Conservation (phyloP, 2,329 filamentous ascomycete species). For the Epichloe amarillans region DNA sequence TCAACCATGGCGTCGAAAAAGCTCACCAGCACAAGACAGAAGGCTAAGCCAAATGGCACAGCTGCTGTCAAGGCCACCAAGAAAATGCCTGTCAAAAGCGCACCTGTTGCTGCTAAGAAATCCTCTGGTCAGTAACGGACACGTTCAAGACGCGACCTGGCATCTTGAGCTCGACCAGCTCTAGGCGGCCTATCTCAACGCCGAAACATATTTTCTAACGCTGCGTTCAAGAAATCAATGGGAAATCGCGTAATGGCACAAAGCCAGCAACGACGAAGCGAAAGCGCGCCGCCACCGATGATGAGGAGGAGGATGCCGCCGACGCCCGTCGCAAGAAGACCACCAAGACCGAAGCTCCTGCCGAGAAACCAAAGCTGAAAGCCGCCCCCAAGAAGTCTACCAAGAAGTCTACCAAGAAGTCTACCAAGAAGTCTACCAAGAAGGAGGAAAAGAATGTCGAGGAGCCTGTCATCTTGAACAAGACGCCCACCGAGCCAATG, state of each 20-base stretch:
- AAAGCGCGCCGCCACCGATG: conserved; percentile 5
- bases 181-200: background rate
- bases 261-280: conserved; percentile 3
- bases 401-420: conserved; percentile 2
- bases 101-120: background rate
- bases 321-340: conserved; percentile 3
- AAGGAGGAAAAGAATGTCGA: conserved; percentile 18
- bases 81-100: conserved; percentile 2
- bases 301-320: conserved; percentile 1
- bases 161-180: background rate
- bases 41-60: background rate
- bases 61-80: background rate
- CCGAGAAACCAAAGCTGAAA: conserved; percentile 2
- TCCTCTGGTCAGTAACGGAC: conserved; percentile 5
- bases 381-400: conserved; percentile 1
- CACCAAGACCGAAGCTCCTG: conserved; percentile 1
- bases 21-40: background rate
- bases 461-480: conserved; percentile 12
- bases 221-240: background rate
- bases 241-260: background rate
- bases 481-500: conserved; percentile 44
- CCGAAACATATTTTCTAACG: background rate
- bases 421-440: conserved; percentile 1
- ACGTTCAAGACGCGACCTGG: background rate
- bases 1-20: conserved; percentile 6